Evolutionary conservation across 2,329 filamentous ascomycete genomes (phyloP), one percentile per base, ranked within the genome.

Genomic region (Cladophialophora chaetospira): DNA sequence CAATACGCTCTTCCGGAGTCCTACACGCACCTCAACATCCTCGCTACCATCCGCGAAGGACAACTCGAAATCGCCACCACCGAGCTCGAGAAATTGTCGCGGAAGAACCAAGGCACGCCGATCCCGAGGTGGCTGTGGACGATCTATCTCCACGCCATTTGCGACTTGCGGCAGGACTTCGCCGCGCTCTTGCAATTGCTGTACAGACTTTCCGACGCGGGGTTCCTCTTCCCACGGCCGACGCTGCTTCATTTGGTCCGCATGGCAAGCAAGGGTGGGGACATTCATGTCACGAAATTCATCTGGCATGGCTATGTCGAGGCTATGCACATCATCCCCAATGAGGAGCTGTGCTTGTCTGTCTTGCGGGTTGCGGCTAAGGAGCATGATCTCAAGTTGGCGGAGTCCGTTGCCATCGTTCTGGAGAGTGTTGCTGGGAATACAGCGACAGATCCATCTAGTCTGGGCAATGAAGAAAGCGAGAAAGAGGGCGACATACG

Each of bases 61-160:
- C 88, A 95, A 66, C 86, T 90, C 61, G 94, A 97, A 73, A 76
- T 92, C 61, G 92, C 91, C 1, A 76, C 96, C 56, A 76, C 82
- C 49, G 83, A 83, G 63, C 72, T 96, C 38, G 86, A 89, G 33
- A 74, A 81, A 19, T 83, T 96, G 80, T 75, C 83, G 38, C 73
- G 77, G 49, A 77, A 82, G 46, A 76, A 78, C 2, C 25, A 31
- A 43, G n/a, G 25, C 23, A 29, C 15, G 8, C 3, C 8, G 8
- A 43, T 92, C 3, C 80, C 87, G 26, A 68, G 77, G 0, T 97
- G 91, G 91, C 77, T 96, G 5, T 87, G 87, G 67, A 88, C 92
- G 66, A 81, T 93, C 58, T 85, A 92, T 51, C 80, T 91, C 53
- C 88, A 89, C 68, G 82, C 83, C 17, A 81, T 97, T 38, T 85